Evolutionary conservation across 441 rosid genomes (phyloP), one percentile per base, ranked within the genome.

Genomic region (Pelargonium fulgidum): DNA sequence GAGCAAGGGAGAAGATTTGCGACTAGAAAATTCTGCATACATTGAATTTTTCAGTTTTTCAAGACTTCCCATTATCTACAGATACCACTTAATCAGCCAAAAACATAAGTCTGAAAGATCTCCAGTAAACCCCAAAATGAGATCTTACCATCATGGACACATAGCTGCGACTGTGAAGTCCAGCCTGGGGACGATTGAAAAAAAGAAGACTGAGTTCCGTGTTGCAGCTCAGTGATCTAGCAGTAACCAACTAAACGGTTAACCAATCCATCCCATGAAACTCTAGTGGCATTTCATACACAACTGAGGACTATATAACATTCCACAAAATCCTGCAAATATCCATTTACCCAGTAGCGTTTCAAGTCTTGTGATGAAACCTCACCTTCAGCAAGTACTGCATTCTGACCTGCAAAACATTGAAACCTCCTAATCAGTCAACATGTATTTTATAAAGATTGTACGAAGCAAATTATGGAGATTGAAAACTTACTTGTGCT

Each of bases 371-470:
- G 81, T 92, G 96, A 81, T 87, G 85, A 78, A 92, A 95, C 86
- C 89, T 83, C 75, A 92, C 95, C 86, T 90, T 92, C 92, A 95
- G 77, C 87, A 92, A 72, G 82, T 84, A 95, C 81, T 92, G 97
- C 96, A 95, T 76, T 86, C 92, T 95, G 70, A 89, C 92, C 98
- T 92, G 87, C 68, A 71, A 73, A 78, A 75, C 22, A 67, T 44
- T 69, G 22, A 19, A 44, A 78, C 17, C 67, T 63, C 45, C 65
- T 64, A 2, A 45, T 33, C 41, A 16, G 62, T 61, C 17, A 12
- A 3, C 54, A 48, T 0, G 14, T 13, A 47, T 47, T 47, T 62
- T 47, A 11, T 17, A 36, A 3, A 36, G 41, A 36, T 36, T 17
- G 26, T 17, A 56, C 8, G 20, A 20, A 7, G 26, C 24, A 56